Evolutionary conservation across 1,139 yeast species (phyloP).

Genomic region (Waltiozyma sp.): DNA sequence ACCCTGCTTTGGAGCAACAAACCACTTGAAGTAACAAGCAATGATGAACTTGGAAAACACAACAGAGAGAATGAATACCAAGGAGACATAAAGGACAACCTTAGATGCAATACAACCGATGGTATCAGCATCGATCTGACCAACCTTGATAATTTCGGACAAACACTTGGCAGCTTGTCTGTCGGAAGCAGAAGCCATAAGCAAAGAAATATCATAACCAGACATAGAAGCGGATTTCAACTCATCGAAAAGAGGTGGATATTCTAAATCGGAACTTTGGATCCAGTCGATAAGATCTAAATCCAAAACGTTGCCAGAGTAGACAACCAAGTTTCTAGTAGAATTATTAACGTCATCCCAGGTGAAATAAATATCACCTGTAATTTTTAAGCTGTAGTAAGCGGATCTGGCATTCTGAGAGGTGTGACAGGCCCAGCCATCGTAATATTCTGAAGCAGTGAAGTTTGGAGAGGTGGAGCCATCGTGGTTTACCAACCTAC

Average conservation of each 20-base stretch:
- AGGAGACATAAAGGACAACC: conserved; percentile 68
- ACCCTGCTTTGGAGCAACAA: conserved; percentile 69
- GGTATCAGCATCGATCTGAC: conserved; percentile 78
- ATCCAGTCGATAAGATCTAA: conserved; percentile 69
- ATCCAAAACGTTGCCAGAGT: conserved; percentile 81
- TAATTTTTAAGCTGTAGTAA: conserved; percentile 47
- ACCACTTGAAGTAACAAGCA: conserved; percentile 88
- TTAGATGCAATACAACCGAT: conserved; percentile 94
- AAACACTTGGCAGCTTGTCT: conserved; percentile 72
- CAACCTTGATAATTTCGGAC: conserved; percentile 81
- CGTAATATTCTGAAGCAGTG: conserved; percentile 44
- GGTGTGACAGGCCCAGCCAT: conserved; percentile 92
- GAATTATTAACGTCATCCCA: conserved; percentile 78
- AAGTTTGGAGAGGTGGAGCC: conserved; percentile 60
- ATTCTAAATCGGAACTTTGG: conserved; percentile 51
- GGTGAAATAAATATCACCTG: conserved; percentile 75
- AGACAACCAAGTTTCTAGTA: conserved; percentile 73
- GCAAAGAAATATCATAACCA: conserved; percentile 76
- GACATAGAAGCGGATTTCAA: conserved; percentile 46
- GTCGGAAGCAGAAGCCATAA: conserved; percentile 58
- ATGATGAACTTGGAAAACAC: conserved; percentile 66
- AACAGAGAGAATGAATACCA: conserved; percentile 74
- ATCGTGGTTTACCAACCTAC: conserved; percentile 57
- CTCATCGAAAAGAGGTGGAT: conserved; percentile 61
- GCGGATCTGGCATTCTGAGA: conserved; percentile 53